Conservation (phyloP, 768 basidiomycete species). For the Kwoniella dejecticola region DNA sequence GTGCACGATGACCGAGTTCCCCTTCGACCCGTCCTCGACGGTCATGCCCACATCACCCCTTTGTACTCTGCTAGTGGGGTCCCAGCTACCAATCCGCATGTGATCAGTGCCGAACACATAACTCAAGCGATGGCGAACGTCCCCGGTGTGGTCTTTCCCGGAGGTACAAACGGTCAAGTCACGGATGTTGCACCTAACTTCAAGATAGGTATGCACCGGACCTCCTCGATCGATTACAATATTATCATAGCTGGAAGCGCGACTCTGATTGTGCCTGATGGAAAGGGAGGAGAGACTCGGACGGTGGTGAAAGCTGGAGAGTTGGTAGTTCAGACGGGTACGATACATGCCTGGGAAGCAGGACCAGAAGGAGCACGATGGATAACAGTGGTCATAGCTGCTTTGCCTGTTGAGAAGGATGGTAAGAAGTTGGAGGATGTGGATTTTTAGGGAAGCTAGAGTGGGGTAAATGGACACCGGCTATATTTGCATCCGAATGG, state of each 20-base stretch:
- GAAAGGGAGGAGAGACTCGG: slow-evolving; percentile 26
- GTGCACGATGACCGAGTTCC: slow-evolving; percentile 26
- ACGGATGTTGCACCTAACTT: slow-evolving; percentile 46
- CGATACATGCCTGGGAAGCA: slow-evolving; percentile 51
- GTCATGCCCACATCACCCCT: slow-evolving; percentile 28
- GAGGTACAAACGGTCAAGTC: slow-evolving; percentile 45
- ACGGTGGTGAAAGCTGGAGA: slow-evolving; percentile 47
- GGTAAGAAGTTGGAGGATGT: slow-evolving; percentile 40
- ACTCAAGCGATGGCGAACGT: slow-evolving; percentile 14
- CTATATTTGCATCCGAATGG: background rate
- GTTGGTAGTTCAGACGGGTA: slow-evolving; percentile 53
- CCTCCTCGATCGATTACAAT: slow-evolving; percentile 52
- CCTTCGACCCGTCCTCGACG: slow-evolving; percentile 22
- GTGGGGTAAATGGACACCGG: background rate
- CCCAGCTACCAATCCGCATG: slow-evolving; percentile 26
- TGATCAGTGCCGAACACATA: slow-evolving; percentile 23
- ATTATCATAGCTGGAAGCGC: slow-evolving; percentile 43
- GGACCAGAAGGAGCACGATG: slow-evolving; percentile 49
- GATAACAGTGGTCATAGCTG: slow-evolving; percentile 47
- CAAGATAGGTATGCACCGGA: slow-evolving; percentile 46
- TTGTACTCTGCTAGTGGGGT: slow-evolving; percentile 29
- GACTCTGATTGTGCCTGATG: slow-evolving; percentile 39
- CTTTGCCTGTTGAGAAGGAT: slow-evolving; percentile 32
- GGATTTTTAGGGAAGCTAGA: slow-evolving; percentile 19
- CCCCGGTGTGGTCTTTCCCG: slow-evolving; percentile 30